Percentiles rank a stretch among this genome's conserved stretches.
Conservation (phyloP, 768 basidiomycete species). For the Phlegmacium glaucopus region DNA sequence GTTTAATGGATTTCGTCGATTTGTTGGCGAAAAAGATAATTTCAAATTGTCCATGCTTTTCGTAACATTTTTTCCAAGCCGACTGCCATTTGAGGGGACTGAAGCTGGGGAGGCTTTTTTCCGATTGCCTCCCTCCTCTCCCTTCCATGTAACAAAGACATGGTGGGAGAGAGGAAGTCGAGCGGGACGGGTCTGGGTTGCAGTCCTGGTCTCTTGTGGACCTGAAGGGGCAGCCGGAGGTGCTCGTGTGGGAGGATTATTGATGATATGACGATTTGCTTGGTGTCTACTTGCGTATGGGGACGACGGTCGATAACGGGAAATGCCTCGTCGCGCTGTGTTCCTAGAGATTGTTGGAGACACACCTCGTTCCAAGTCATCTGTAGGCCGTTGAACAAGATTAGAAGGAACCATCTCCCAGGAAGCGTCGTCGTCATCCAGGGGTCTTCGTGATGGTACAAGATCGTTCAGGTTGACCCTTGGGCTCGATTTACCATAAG, state of each 20-base stretch:
- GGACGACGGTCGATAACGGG: conserved; percentile 20
- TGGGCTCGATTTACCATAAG: conserved; percentile 28
- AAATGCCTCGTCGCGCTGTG: conserved; percentile 6
- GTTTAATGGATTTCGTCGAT: conserved; percentile 27
- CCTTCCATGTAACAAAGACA: conserved; percentile 52
- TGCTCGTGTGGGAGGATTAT: conserved; percentile 34
- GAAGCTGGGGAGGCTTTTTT: conserved; percentile 32
- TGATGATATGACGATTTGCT: conserved; percentile 22
- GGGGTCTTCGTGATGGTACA: conserved; percentile 6
- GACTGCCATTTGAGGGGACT: conserved; percentile 29
- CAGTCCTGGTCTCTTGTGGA: conserved; percentile 26
- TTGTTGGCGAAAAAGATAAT: conserved; percentile 18
- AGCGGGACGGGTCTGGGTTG: conserved; percentile 29
- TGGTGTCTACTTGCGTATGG: conserved; percentile 20
- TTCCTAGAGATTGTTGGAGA: conserved; percentile 10
- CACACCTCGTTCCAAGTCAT: conserved; percentile 15
- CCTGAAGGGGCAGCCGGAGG: conserved; percentile 32
- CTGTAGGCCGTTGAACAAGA: conserved; percentile 7
- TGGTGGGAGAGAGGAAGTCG: conserved; percentile 43
- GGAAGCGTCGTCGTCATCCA: conserved; percentile 18
- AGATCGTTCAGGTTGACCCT: conserved; percentile 24
- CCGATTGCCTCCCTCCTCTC: conserved; percentile 37
- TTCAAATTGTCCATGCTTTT: conserved; percentile 56
- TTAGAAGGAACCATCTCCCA: conserved; percentile 17
- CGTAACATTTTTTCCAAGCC: conserved; percentile 26